These are phyloP conservation scores for Leishmania amazonensis DNA, from an alignment of 208 protist species.

Conservation along the genomic window DNA sequence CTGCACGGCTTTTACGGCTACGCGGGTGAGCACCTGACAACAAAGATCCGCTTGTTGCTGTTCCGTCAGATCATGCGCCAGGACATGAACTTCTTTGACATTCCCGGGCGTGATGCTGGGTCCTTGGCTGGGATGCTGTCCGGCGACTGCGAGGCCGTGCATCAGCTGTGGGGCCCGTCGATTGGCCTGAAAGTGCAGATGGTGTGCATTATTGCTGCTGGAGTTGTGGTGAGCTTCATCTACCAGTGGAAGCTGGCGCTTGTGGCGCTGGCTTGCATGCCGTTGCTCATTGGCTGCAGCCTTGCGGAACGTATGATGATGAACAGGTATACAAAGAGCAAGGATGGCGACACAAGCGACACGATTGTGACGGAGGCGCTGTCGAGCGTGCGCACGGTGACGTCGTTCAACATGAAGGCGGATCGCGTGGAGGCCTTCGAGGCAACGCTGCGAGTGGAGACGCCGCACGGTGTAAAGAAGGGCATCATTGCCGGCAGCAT, in stretches of 20 bases:
- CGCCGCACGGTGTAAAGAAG: conserved; percentile 27
- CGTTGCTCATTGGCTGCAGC: conserved; percentile 44
- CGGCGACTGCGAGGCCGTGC: conserved; percentile 80
- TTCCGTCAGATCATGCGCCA: conserved; percentile 78
- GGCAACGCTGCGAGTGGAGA: conserved; percentile 23
- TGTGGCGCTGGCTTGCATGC: conserved; percentile 59
- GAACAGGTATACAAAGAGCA: conserved; percentile 39
- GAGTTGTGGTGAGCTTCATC: conserved; percentile 60
- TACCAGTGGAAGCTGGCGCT: conserved; percentile 82
- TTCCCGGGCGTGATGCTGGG: conserved; percentile 64
- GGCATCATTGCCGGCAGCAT: conserved; percentile 41
- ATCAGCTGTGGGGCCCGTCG: conserved; percentile 72
- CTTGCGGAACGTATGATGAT: conserved; percentile 51
- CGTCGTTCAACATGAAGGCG: conserved; percentile 71
- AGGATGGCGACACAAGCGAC: conserved; percentile 49
- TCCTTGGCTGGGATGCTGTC: conserved; percentile 75
- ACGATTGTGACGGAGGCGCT: conserved; percentile 71
- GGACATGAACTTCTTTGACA: conserved; percentile 89
- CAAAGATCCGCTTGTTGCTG: conserved; percentile 58
- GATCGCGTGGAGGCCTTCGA: conserved; percentile 36
- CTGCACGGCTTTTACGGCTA: conserved; percentile 76
- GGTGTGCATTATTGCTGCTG: conserved; percentile 43
- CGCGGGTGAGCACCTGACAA: conserved; percentile 72
- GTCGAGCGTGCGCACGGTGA: conserved; percentile 75
- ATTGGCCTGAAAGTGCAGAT: conserved; percentile 68